These are phyloP conservation scores for Lonicera japonica DNA, from an alignment of 129 eudicot genomes.

Conservation along the genomic window DNA sequence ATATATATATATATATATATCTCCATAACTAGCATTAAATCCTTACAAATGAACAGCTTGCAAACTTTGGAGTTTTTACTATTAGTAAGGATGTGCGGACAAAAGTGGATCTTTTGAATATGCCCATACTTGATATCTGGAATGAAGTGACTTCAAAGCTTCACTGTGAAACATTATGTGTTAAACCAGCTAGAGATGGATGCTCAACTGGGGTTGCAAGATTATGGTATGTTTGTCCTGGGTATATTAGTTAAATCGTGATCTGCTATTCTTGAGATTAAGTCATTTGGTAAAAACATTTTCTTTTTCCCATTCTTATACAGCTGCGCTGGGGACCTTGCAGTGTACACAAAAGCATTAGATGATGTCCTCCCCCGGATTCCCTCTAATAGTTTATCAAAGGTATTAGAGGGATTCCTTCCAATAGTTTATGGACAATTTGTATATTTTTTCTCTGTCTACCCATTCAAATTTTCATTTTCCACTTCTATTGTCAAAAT, in stretches of 20 bases:
- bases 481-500: not conserved
- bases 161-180: constrained; percentile 58
- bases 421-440: not conserved
- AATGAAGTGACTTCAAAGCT: constrained; percentile 68
- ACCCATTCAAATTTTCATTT: too few relatives aligned
- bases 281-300: not conserved
- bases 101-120: constrained; percentile 48
- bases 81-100: constrained; percentile 69
- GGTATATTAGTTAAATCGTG: not conserved
- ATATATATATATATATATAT: too few relatives aligned
- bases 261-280: not conserved
- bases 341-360: constrained; percentile 66
- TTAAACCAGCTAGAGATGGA: constrained; percentile 91
- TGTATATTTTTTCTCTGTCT: not conserved
- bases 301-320: constrained; percentile 5
- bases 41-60: constrained; percentile 37
- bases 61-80: constrained; percentile 65
- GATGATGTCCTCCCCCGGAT: constrained; percentile 61
- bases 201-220: constrained; percentile 96
- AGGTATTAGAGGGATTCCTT: too few relatives aligned
- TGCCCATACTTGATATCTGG: constrained; percentile 44
- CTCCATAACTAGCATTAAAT: too few relatives aligned
- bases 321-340: constrained; percentile 71
- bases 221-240: constrained; percentile 41
- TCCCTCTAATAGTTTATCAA: constrained; percentile 79